Percentiles rank a stretch among this genome's conserved stretches.
These are phyloP conservation scores for Melastoma candidum DNA, from an alignment of 441 rosid genomes.

Conservation along the genomic window DNA sequence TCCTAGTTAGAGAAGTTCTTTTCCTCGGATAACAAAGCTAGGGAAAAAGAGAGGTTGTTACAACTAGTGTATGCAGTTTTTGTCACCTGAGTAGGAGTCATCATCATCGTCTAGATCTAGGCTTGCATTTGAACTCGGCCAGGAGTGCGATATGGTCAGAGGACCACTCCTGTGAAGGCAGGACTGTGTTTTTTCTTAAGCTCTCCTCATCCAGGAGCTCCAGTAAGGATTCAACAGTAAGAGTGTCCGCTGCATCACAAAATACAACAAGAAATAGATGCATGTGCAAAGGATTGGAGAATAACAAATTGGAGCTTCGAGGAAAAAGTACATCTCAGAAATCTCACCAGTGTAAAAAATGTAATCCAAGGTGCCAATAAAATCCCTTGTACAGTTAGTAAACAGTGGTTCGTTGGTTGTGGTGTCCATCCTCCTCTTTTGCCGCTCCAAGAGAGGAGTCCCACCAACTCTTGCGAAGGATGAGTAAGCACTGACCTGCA, in stretches of 20 bases:
- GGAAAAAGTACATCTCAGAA: too few relatives aligned
- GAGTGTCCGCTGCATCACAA: slow-evolving; percentile 18
- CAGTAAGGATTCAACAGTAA: slow-evolving; percentile 24
- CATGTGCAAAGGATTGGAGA: background rate
- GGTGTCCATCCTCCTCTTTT: slow-evolving; percentile 22
- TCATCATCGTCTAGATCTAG: background rate
- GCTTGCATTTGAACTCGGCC: slow-evolving; percentile 25
- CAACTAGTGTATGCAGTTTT: too few relatives aligned
- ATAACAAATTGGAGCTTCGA: too few relatives aligned
- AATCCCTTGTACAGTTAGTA: slow-evolving; percentile 17
- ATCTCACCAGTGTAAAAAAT: slow-evolving; percentile 30
- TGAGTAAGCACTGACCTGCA: slow-evolving; percentile 30
- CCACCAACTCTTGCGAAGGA: slow-evolving; percentile 19
- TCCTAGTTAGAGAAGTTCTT: too few relatives aligned
- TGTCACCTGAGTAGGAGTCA: too few relatives aligned
- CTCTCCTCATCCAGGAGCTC: slow-evolving; percentile 26
- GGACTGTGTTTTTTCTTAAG: slow-evolving; percentile 18
- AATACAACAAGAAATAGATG: background rate
- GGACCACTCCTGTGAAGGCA: slow-evolving; percentile 29
- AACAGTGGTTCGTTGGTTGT: slow-evolving; percentile 23
- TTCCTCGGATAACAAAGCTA: too few relatives aligned
- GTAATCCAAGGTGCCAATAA: slow-evolving; percentile 26
- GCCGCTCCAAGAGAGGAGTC: slow-evolving; percentile 13
- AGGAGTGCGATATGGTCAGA: slow-evolving; percentile 28
- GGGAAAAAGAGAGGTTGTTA: too few relatives aligned